Evolutionary conservation across 2,329 filamentous ascomycete species (phyloP).

Genomic region (Alternaria postmessia): DNA sequence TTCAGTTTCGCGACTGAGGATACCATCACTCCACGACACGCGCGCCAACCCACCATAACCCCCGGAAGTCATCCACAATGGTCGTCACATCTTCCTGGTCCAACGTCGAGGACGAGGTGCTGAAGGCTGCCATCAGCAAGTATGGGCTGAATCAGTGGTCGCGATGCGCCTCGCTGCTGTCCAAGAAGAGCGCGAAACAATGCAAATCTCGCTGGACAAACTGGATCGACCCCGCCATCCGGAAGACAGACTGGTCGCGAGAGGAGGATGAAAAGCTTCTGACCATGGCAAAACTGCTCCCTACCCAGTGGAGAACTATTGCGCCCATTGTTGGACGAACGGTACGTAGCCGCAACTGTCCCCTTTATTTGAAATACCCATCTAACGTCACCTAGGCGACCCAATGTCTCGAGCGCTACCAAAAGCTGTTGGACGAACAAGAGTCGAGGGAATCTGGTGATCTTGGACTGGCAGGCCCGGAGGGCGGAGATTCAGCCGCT

Average conservation of each 20-base stretch:
- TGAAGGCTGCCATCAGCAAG: conserved; percentile 73
- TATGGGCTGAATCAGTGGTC: conserved; percentile 78
- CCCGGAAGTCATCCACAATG: conserved; percentile 64
- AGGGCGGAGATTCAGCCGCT: conserved; percentile 84
- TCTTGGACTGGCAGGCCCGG: conserved; percentile 82
- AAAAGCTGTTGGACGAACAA: conserved; percentile 94
- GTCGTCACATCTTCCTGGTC: conserved; percentile 48
- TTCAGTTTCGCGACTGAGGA: conserved; percentile 30
- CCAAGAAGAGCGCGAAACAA: conserved; percentile 97
- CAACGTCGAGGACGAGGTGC: conserved; percentile 88
- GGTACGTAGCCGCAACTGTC: not conserved
- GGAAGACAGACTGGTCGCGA: conserved; percentile 98
- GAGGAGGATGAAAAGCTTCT: conserved; percentile 98
- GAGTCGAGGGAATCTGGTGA: conserved; percentile 85
- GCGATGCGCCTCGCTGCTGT: conserved; percentile 94
- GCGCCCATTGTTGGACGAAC: conserved; percentile 95
- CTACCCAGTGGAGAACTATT: conserved; percentile 98
- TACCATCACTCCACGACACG: conserved; percentile 24
- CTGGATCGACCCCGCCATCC: conserved; percentile 97
- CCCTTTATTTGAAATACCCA: not conserved
- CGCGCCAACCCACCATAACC: conserved; percentile 11
- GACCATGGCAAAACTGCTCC: conserved; percentile 97
- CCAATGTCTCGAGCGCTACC: conserved; percentile 95
- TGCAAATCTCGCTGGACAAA: conserved; percentile 99
- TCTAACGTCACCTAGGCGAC: conserved; percentile 66